Conservation (phyloP, 164 flowering plant species). For the Chimonanthus praecox region DNA sequence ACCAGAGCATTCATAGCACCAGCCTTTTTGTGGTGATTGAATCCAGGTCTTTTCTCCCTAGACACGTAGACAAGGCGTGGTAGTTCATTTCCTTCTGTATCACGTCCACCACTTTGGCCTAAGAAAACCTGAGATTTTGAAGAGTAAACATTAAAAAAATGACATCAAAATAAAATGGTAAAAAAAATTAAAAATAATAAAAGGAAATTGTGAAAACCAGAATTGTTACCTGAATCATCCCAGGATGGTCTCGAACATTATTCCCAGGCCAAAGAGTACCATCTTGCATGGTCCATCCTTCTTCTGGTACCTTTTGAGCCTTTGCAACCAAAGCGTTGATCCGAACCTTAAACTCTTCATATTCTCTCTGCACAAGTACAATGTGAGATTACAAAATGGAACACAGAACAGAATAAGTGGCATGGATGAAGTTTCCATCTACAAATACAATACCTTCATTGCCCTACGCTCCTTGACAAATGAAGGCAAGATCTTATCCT, state of each 20-base stretch:
- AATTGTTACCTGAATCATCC: conserved; percentile 75
- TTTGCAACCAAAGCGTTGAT: conserved; percentile 89
- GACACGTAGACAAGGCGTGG: conserved; percentile 96
- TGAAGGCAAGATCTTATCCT: conserved; percentile 94
- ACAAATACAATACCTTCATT: conserved; percentile 64
- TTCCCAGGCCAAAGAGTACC: conserved; percentile 99
- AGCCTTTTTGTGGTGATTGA: conserved; percentile 93
- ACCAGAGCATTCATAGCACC: conserved; percentile 99
- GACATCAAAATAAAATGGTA: not conserved
- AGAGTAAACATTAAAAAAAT: not conserved
- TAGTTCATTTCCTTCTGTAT: conserved; percentile 87
- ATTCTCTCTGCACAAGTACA: conserved; percentile 61
- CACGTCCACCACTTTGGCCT: conserved; percentile 94
- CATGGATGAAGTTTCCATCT: not conserved
- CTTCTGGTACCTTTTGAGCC: conserved; percentile 69
- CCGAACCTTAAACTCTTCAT: conserved; percentile 94
- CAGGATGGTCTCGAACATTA: conserved; percentile 92
- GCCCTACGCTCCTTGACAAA: conserved; percentile 94
- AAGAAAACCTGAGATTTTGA: conserved; percentile 51
- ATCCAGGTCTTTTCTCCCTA: conserved; percentile 98
- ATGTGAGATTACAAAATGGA: not conserved
- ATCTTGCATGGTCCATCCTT: conserved; percentile 99
- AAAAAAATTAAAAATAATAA: not conserved
- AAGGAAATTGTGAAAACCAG: not conserved
- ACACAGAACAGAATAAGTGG: not conserved